phyloP scores from a whole-genome alignment of 2,329 filamentous ascomycete genomes.

The Tolypocladium nubicola region DNA sequence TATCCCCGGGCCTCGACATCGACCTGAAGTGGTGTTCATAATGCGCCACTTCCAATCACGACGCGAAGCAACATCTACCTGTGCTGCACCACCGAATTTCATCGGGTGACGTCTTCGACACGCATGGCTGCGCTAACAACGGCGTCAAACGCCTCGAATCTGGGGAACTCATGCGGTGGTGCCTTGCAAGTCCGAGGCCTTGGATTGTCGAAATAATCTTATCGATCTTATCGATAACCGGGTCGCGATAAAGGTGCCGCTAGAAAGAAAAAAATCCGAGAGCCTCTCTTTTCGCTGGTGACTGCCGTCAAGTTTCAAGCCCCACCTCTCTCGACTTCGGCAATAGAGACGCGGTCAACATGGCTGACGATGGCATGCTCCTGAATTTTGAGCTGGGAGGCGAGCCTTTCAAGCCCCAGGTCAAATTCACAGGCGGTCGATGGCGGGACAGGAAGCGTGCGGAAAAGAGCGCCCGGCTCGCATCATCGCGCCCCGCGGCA shows the following conservation, averaged over 20 bases:
- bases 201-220: neutral
- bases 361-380: slow-evolving; percentile 93
- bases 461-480: slow-evolving; percentile 20
- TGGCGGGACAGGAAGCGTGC: slow-evolving; percentile 85
- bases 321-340: slow-evolving; percentile 2
- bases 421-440: slow-evolving; percentile 75
- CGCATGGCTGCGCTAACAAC: neutral
- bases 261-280: slow-evolving; percentile 9
- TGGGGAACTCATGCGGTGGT: neutral
- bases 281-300: slow-evolving; percentile 3
- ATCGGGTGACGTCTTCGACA: neutral
- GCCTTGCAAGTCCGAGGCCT: neutral
- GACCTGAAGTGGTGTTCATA: neutral
- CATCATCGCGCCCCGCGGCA: slow-evolving; percentile 11
- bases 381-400: slow-evolving; percentile 80
- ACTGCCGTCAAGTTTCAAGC: slow-evolving; percentile 1
- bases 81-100: neutral
- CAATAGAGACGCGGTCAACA: slow-evolving; percentile 22
- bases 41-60: neutral
- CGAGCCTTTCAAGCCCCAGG: slow-evolving; percentile 48
- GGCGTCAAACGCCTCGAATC: neutral
- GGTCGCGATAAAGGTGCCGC: neutral
- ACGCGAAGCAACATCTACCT: neutral
- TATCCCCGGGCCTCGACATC: neutral
- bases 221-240: slow-evolving; percentile 13